Conservation (phyloP, 2,329 filamentous ascomycete genomes). For the Orbilia quercus region DNA sequence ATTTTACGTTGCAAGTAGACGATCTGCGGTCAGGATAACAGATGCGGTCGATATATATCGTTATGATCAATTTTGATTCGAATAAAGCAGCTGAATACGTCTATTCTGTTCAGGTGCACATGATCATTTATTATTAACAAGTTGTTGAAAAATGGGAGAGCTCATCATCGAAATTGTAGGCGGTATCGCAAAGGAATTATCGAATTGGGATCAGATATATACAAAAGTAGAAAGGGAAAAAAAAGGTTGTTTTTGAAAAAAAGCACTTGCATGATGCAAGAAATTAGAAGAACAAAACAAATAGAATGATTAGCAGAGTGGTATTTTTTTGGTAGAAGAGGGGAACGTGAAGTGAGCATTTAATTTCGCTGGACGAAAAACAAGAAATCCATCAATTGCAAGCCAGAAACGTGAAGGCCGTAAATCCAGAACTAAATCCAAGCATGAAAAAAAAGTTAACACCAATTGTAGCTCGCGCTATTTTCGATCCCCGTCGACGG, state of each 20-base stretch:
- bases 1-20: too few species aligned
- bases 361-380: slow-evolving; percentile 14
- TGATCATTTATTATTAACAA: background rate
- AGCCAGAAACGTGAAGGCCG: background rate
- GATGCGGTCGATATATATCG: background rate
- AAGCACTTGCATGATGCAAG: slow-evolving; percentile 8
- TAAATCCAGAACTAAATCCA: slow-evolving; percentile 13
- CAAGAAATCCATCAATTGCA: slow-evolving; percentile 9
- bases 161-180: background rate
- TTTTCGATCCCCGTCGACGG: slow-evolving; percentile 29
- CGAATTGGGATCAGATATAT: slow-evolving; percentile 39
- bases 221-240: slow-evolving; percentile 38
- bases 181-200: slow-evolving; percentile 15
- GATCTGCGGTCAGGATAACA: too few species aligned
- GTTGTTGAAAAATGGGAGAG: background rate
- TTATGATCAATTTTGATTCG: background rate
- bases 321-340: slow-evolving; percentile 32
- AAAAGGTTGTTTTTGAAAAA: background rate
- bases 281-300: too few species aligned
- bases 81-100: background rate
- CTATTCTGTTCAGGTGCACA: background rate
- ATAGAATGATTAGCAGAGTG: too few species aligned
- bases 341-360: slow-evolving; percentile 5
- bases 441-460: slow-evolving; percentile 35
- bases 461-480: slow-evolving; percentile 54